Base-by-base conservation (phyloP, 2,329 filamentous ascomycete genomes). In the Talaromyces rugulosus region DNA sequence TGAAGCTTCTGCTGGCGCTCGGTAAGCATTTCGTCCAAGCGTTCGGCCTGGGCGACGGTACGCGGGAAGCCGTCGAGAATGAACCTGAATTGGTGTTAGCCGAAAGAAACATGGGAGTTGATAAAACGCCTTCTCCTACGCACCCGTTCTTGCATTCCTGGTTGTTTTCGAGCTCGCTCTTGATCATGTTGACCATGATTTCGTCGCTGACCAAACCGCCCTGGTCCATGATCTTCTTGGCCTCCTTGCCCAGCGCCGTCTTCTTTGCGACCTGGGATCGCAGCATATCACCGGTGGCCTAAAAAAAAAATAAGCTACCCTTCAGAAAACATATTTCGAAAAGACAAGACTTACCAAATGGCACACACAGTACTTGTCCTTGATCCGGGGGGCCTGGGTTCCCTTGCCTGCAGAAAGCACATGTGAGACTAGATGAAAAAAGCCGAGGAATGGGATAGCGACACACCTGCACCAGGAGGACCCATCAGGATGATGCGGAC, bases 211-310 rank as follows among this genome's bases (percentile, higher is more conserved):
- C 95, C 63, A 99, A 87, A 70, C 94, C 94, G 71, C 95, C 95
- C 77, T 94, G 90, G 76, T 99, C 95, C 95, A 99, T 99, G 79
- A 99, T 99, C 88, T 98, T 98, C 89, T 99, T 99, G 68, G 95
- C 95, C 83, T 97, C 92, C 75, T 90, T 87, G 70, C 95, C 95
- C 67, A 99, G 87, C 63, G 90, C 81, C 62, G 95, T 99, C 88
- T 98, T 97, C 82, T 96, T 96, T 68, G 94, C 90, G 75, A 99
- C 95, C 80, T 99, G 95, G 69, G 93, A 96, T 74, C 95, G 92
- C 74, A 99, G 87, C 95, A 99, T 99, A 81, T 99, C 95, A 77
- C 95, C 95, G 63, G 95, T 99, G 66, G 95, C 95, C 93, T 97
- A 71, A 57, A 65, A 55, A 55, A 30, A 44, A 54, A 56, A 31